Percentiles rank a stretch among this genome's conserved stretches.
These are phyloP conservation scores for Fusarium veterinarium DNA, from an alignment of 2,329 filamentous ascomycete species.

Conservation along the genomic window DNA sequence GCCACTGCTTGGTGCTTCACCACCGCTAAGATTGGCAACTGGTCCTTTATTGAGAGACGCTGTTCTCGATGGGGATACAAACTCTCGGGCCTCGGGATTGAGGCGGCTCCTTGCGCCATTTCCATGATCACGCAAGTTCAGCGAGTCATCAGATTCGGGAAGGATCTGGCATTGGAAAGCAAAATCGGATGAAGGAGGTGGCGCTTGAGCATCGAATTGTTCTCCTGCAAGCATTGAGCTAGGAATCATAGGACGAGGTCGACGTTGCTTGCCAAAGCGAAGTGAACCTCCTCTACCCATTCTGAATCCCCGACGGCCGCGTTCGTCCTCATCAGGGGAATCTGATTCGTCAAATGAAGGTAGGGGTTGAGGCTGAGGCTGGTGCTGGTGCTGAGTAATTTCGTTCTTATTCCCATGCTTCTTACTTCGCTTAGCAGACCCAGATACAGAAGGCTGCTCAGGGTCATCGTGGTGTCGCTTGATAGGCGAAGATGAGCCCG, in stretches of 20 bases:
- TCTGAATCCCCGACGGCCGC: conserved; percentile 41
- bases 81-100: conserved; percentile 39
- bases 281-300: conserved; percentile 50
- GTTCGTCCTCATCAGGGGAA: conserved; percentile 15
- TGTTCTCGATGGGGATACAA: conserved; percentile 37
- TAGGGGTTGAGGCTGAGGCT: neutral
- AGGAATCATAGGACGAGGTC: conserved; percentile 29
- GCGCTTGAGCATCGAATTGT: neutral
- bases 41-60: neutral
- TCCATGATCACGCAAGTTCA: neutral
- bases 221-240: conserved; percentile 32
- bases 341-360: conserved; percentile 12
- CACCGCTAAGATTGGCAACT: neutral
- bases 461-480: conserved; percentile 30
- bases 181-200: conserved; percentile 27
- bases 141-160: neutral
- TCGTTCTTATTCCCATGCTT: conserved; percentile 3
- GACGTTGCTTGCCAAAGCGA: conserved; percentile 48
- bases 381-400: neutral
- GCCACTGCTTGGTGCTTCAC: neutral
- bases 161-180: conserved; percentile 14
- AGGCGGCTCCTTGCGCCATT: conserved; percentile 18
- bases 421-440: conserved; percentile 31
- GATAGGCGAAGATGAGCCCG: conserved; percentile 3
- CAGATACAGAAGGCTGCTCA: conserved; percentile 1